phyloP scores from a whole-genome alignment of 192 early-diverging fungal genomes.

The Gryganskiella cystojenkinii region DNA sequence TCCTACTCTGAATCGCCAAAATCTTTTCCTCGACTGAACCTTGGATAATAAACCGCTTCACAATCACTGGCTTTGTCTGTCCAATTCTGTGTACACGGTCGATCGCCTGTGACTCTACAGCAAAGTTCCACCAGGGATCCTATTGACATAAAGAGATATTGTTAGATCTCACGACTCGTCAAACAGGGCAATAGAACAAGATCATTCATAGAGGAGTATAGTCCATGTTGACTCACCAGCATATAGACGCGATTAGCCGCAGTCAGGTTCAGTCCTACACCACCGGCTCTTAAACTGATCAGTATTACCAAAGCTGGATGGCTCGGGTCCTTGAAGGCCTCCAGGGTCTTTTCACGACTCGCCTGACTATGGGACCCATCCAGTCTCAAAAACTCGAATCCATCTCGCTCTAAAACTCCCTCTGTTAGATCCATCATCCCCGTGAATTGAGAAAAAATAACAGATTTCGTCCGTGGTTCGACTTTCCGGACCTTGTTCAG shows the following conservation, averaged over 20 bases:
- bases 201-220: background rate
- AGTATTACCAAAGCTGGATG: slow-evolving; percentile 69
- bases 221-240: slow-evolving; percentile 59
- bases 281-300: slow-evolving; percentile 69
- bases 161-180: background rate
- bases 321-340: slow-evolving; percentile 68
- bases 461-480: slow-evolving; percentile 68
- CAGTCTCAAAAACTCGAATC: slow-evolving; percentile 73
- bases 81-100: slow-evolving; percentile 87
- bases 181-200: background rate
- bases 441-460: slow-evolving; percentile 97
- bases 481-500: slow-evolving; percentile 30
- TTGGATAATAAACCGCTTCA: slow-evolving; percentile 74
- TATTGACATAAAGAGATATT: slow-evolving; percentile 13
- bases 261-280: slow-evolving; percentile 81
- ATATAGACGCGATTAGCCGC: slow-evolving; percentile 77
- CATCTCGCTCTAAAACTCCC: slow-evolving; percentile 60
- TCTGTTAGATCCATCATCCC: slow-evolving; percentile 82
- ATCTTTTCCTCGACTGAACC: slow-evolving; percentile 91
- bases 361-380: slow-evolving; percentile 81
- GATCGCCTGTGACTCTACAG: slow-evolving; percentile 82
- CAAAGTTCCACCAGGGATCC: slow-evolving; percentile 85
- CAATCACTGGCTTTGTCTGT: slow-evolving; percentile 70
- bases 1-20: slow-evolving; percentile 80
- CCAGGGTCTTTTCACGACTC: slow-evolving; percentile 70